Conservation (phyloP, 2,329 filamentous ascomycete species). For the Ceratocystis variospora region DNA sequence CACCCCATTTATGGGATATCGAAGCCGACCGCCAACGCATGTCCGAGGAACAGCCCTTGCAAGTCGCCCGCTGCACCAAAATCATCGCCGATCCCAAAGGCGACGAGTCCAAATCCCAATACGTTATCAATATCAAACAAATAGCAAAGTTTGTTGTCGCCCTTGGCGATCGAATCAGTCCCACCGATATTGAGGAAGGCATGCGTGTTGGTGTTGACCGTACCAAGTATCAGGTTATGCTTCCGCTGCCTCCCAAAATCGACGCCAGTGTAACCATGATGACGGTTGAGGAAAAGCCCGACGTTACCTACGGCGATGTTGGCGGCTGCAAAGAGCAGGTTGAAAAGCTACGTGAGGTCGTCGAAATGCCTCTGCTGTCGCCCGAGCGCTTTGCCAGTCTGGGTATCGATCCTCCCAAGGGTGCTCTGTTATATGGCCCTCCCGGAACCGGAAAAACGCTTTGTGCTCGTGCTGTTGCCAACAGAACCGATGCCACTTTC, state of each 20-base stretch:
- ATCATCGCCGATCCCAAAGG: conserved; percentile 90
- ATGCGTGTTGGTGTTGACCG: conserved; percentile 98
- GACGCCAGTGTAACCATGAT: conserved; percentile 99
- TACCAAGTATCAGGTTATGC: conserved; percentile 98
- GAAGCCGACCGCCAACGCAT: conserved; percentile 96
- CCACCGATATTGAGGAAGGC: conserved; percentile 97
- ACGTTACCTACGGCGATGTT: conserved; percentile 97
- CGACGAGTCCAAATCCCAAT: conserved; percentile 97
- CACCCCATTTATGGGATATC: conserved; percentile 97
- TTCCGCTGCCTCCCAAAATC: conserved; percentile 94
- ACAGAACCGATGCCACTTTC: conserved; percentile 95
- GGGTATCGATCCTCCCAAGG: conserved; percentile 98
- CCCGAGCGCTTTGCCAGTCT: conserved; percentile 95
- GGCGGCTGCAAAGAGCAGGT: conserved; percentile 99
- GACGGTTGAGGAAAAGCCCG: conserved; percentile 99
- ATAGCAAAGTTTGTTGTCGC: conserved; percentile 99
- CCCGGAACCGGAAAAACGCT: conserved; percentile 98
- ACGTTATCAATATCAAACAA: conserved; percentile 99
- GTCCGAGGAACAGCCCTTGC: conserved; percentile 93
- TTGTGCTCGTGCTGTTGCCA: conserved; percentile 91
- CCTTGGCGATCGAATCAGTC: conserved; percentile 88
- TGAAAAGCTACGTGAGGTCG: conserved; percentile 95
- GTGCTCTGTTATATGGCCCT: conserved; percentile 87
- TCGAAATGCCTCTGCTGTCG: conserved; percentile 93
- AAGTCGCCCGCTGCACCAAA: conserved; percentile 96